A percentile compares a stretch with the other conserved stretches of the same genome.
These are phyloP conservation scores for Elaeis guineensis DNA, from an alignment of 176 grass and related monocot species.

Conservation along the genomic window DNA sequence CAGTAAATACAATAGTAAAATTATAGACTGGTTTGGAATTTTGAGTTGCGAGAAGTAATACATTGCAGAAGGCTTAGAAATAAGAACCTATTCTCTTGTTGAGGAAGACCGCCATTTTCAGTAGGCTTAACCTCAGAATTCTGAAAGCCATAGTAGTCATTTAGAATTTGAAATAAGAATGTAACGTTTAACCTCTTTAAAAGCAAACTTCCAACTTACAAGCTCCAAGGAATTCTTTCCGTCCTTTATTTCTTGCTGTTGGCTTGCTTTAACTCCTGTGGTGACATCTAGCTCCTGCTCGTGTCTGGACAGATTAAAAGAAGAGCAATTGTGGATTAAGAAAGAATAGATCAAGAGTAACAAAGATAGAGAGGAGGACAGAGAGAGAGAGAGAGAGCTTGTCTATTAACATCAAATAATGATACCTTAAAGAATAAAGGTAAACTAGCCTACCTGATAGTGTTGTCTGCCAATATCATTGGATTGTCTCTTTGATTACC, in stretches of 20 bases:
- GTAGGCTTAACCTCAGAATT: slow-evolving; percentile 5
- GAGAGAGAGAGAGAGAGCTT: too few relatives aligned
- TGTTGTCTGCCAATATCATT: neutral
- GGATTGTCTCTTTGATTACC: slow-evolving; percentile 14
- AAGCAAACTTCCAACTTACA: slow-evolving; percentile 22
- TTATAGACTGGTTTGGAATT: neutral
- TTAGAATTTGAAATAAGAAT: neutral
- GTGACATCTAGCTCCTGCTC: neutral
- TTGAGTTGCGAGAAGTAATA: slow-evolving; percentile 7
- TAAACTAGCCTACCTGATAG: slow-evolving; percentile 4
- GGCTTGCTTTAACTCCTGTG: neutral
- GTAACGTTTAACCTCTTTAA: too few relatives aligned
- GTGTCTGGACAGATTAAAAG: slow-evolving; percentile 15
- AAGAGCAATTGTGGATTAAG: neutral
- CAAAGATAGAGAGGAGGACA: too few relatives aligned
- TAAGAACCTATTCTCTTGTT: slow-evolving; percentile 26
- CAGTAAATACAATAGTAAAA: too few relatives aligned
- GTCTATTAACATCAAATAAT: too few relatives aligned
- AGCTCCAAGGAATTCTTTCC: slow-evolving; percentile 20
- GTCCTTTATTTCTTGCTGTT: slow-evolving; percentile 16
- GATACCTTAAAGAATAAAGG: too few relatives aligned
- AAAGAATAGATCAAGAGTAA: too few relatives aligned
- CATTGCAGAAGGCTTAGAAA: slow-evolving; percentile 1
- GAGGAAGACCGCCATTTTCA: neutral
- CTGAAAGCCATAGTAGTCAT: slow-evolving; percentile 7